Evolutionary conservation across 352 stramenopile genomes (phyloP).

Genomic region (Pythium insidiosum): DNA sequence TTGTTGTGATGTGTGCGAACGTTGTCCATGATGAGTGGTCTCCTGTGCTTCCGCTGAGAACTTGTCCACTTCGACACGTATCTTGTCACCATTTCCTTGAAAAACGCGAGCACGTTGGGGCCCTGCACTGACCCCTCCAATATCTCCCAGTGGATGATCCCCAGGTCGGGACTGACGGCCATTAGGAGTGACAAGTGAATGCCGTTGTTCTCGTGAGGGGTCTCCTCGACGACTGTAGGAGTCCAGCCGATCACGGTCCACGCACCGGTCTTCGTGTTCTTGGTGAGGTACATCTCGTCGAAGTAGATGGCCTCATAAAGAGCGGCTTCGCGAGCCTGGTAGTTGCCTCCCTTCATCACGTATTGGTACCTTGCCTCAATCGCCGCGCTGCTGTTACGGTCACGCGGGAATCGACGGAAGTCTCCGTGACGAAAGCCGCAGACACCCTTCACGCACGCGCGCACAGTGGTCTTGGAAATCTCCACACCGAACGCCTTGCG

Average conservation of each 20-base stretch:
- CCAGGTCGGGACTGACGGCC: neutral
- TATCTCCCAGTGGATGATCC: neutral
- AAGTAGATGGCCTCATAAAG: neutral
- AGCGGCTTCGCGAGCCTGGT: neutral
- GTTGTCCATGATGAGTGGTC: neutral
- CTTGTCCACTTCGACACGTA: neutral
- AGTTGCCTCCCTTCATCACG: neutral
- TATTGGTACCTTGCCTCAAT: neutral
- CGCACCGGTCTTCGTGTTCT: neutral
- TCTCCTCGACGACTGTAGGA: neutral
- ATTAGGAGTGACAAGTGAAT: neutral
- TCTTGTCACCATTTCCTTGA: neutral
- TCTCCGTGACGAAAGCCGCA: neutral
- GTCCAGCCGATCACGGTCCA: neutral
- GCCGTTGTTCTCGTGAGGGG: neutral
- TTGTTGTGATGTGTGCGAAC: neutral
- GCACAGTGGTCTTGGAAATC: neutral
- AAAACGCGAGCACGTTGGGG: neutral
- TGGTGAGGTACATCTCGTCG: neutral
- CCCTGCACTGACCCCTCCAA: neutral
- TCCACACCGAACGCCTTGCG: neutral
- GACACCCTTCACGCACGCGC: neutral
- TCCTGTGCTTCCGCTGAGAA: neutral
- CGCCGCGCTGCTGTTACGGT: neutral
- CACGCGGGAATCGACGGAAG: neutral